phyloP scores from a whole-genome alignment of 805 yeast genomes.

The Yueomyces sinensis region DNA sequence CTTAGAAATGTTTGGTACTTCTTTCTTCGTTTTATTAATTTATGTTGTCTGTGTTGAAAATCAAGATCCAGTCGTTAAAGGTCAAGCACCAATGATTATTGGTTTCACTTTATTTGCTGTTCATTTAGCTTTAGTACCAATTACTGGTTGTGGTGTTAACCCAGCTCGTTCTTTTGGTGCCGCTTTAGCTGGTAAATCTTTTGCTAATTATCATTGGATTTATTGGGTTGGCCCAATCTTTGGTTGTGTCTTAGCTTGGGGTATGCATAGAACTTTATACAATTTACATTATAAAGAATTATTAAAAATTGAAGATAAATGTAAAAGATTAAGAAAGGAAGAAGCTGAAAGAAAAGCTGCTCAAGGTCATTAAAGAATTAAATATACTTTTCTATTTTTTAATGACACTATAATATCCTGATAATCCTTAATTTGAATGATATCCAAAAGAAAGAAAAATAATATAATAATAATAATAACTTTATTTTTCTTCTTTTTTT shows the following conservation, averaged over 20 bases:
- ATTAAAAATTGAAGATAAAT: neutral
- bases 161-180: constrained; percentile 89
- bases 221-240: constrained; percentile 83
- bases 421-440: too few relatives aligned
- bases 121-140: constrained; percentile 68
- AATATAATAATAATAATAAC: too few relatives aligned
- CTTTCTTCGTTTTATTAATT: constrained; percentile 61
- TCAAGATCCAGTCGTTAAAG: constrained; percentile 49
- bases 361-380: too few relatives aligned
- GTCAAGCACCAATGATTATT: constrained; percentile 70
- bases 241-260: constrained; percentile 55
- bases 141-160: constrained; percentile 85
- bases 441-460: too few relatives aligned
- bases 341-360: neutral
- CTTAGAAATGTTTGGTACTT: constrained; percentile 71
- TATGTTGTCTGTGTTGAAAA: constrained; percentile 76
- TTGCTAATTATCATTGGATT: constrained; percentile 82
- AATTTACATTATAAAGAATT: constrained; percentile 38
- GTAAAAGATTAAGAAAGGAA: neutral
- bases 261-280: constrained; percentile 55
- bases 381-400: too few relatives aligned
- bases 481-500: too few relatives aligned
- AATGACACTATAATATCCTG: too few relatives aligned
- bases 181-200: constrained; percentile 51
- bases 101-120: constrained; percentile 74